Conservation (phyloP, 805 yeast species). For the Metschnikowia vanudenii region DNA sequence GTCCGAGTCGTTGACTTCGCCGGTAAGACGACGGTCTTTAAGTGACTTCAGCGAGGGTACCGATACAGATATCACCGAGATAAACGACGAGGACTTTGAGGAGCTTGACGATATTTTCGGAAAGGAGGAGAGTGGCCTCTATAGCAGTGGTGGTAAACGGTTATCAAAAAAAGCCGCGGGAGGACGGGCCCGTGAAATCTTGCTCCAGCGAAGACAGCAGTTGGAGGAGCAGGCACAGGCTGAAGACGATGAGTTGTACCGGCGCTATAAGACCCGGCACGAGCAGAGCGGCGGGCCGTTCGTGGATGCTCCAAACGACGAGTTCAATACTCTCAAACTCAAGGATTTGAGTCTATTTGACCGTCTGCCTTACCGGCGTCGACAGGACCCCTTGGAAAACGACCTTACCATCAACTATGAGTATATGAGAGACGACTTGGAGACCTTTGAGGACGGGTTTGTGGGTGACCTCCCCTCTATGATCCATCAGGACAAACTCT, state of each 20-base stretch:
- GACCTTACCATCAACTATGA: conserved; percentile 38
- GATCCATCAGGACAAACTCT: conserved; percentile 12
- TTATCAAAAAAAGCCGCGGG: conserved; percentile 10
- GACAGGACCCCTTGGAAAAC: conserved; percentile 27
- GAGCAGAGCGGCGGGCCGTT: conserved; percentile 2
- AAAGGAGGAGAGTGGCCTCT: conserved; percentile 36
- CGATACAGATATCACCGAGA: conserved; percentile 40
- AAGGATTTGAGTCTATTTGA: conserved; percentile 25
- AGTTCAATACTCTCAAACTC: conserved; percentile 28
- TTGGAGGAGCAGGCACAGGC: conserved; percentile 32
- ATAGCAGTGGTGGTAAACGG: conserved; percentile 22
- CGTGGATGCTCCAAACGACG: conserved; percentile 15
- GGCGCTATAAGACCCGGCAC: conserved; percentile 17
- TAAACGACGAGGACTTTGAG: conserved; percentile 39
- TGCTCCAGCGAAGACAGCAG: conserved; percentile 24
- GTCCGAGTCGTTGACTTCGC: conserved; percentile 16
- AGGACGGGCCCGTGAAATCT: conserved; percentile 25
- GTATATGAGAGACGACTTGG: conserved; percentile 37
- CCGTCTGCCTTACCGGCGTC: conserved; percentile 10
- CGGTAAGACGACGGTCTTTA: conserved; percentile 25
- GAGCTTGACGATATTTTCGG: conserved; percentile 40
- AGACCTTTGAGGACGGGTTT: conserved; percentile 39
- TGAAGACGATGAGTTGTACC: conserved; percentile 33
- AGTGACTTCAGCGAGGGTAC: conserved; percentile 41
- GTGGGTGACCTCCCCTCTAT: conserved; percentile 20